Conservation (phyloP, 352 stramenopile species). For the Globisporangium polare region DNA sequence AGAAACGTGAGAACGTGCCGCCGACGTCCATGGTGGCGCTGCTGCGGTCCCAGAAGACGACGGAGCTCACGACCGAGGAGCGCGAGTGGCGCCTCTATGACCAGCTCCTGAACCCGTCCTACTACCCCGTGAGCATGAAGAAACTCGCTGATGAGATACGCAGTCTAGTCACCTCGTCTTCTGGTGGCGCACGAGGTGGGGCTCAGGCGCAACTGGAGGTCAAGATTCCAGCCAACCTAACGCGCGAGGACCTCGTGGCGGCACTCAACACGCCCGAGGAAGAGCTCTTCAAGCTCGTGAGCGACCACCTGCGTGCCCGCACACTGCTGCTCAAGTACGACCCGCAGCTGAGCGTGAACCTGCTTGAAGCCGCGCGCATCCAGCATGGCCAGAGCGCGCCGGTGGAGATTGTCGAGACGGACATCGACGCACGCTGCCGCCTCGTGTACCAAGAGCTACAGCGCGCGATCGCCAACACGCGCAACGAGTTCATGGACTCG, state of each 20-base stretch:
- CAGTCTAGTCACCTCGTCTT: neutral
- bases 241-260: slow-evolving; percentile 51
- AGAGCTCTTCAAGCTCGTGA: slow-evolving; percentile 65
- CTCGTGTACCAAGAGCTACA: slow-evolving; percentile 90
- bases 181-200: neutral
- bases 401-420: slow-evolving; percentile 53
- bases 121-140: slow-evolving; percentile 57
- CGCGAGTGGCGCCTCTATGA: slow-evolving; percentile 70
- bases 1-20: slow-evolving; percentile 12
- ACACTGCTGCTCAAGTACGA: slow-evolving; percentile 71
- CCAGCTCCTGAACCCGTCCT: slow-evolving; percentile 63
- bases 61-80: slow-evolving; percentile 57
- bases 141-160: slow-evolving; percentile 24
- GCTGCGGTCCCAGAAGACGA: slow-evolving; percentile 43
- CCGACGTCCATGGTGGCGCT: slow-evolving; percentile 36
- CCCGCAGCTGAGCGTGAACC: slow-evolving; percentile 41
- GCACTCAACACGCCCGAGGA: slow-evolving; percentile 67
- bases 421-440: slow-evolving; percentile 85
- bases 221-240: slow-evolving; percentile 35
- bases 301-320: slow-evolving; percentile 48
- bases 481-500: slow-evolving; percentile 90
- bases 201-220: slow-evolving; percentile 13
- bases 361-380: slow-evolving; percentile 38
- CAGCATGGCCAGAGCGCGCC: slow-evolving; percentile 28
- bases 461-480: slow-evolving; percentile 74